Evolutionary conservation across 2,329 filamentous ascomycete genomes (phyloP).

Genomic region (Neonectria coccinea): DNA sequence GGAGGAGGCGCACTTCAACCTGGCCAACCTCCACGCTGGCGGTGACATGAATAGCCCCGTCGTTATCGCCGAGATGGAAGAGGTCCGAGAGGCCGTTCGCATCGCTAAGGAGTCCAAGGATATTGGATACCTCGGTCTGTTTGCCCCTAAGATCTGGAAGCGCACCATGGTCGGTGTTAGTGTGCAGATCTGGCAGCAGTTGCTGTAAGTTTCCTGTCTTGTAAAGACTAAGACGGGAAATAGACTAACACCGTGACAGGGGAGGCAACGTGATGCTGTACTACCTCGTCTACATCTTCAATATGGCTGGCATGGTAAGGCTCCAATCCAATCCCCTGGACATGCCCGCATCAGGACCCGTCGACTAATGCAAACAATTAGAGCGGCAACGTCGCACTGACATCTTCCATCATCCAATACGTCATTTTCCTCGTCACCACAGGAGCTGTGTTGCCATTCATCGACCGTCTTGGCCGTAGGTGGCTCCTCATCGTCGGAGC

Average conservation of each 20-base stretch:
- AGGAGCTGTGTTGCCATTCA: conserved; percentile 60
- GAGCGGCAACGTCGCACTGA: conserved; percentile 54
- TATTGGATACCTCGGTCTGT: conserved; percentile 57
- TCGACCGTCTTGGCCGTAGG: conserved; percentile 63
- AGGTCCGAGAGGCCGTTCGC: conserved; percentile 59
- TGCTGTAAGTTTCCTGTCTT: conserved; percentile 48
- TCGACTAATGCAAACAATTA: conserved; percentile 8
- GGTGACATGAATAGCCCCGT: conserved; percentile 65
- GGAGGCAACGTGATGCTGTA: conserved; percentile 68
- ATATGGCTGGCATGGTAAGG: conserved; percentile 65
- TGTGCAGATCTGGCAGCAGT: conserved; percentile 66
- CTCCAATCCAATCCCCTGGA: neutral
- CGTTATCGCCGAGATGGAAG: conserved; percentile 68
- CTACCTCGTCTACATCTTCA: conserved; percentile 72
- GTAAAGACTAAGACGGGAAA: neutral
- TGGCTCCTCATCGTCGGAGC: conserved; percentile 60
- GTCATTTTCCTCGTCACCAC: conserved; percentile 67
- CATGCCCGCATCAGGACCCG: neutral
- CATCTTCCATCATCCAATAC: conserved; percentile 66
- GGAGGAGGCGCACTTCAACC: conserved; percentile 63
- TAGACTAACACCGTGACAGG: conserved; percentile 25
- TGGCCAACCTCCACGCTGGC: conserved; percentile 68
- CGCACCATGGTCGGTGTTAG: conserved; percentile 63
- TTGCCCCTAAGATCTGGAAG: conserved; percentile 62
- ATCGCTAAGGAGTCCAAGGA: conserved; percentile 53